Conservation (phyloP, 2,329 filamentous ascomycete species). For the Thielaviopsis punctulata region DNA sequence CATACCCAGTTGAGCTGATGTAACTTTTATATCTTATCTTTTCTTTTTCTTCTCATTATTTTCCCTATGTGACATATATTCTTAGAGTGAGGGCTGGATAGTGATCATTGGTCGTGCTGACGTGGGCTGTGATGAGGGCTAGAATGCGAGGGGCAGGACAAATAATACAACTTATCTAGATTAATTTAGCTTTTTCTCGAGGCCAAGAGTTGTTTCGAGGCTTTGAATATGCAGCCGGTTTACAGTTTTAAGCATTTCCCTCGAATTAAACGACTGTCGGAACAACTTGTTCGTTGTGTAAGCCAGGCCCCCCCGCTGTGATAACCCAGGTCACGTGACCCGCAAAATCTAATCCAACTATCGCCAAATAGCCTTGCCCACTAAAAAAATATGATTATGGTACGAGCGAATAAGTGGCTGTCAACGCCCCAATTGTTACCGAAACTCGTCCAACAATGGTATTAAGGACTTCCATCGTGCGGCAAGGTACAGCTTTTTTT, state of each 20-base stretch:
- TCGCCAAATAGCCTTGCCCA: conserved; percentile 14
- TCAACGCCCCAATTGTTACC: not conserved
- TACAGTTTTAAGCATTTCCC: not conserved
- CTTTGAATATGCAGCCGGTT: too few relatives aligned
- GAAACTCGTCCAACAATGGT: conserved; percentile 27
- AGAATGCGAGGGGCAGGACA: not conserved
- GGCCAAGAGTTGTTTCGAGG: not conserved
- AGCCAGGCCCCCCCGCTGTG: not conserved
- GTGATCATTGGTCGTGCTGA: not conserved
- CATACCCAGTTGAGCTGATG: not conserved
- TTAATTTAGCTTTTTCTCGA: not conserved
- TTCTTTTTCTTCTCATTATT: not conserved
- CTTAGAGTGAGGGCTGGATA: not conserved
- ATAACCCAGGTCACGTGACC: conserved; percentile 8
- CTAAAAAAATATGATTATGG: conserved; percentile 4
- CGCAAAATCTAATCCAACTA: conserved; percentile 9
- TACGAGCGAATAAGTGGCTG: not conserved
- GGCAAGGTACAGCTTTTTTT: conserved; percentile 30
- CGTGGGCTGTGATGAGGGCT: not conserved
- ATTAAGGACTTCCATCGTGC: conserved; percentile 33
- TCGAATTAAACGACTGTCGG: not conserved
- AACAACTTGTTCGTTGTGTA: not conserved
- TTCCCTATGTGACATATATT: not conserved
- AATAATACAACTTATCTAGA: not conserved
- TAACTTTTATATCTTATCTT: not conserved